Base-by-base conservation (phyloP, 2,329 filamentous ascomycete species). In the Xylariaceae sp. region DNA sequence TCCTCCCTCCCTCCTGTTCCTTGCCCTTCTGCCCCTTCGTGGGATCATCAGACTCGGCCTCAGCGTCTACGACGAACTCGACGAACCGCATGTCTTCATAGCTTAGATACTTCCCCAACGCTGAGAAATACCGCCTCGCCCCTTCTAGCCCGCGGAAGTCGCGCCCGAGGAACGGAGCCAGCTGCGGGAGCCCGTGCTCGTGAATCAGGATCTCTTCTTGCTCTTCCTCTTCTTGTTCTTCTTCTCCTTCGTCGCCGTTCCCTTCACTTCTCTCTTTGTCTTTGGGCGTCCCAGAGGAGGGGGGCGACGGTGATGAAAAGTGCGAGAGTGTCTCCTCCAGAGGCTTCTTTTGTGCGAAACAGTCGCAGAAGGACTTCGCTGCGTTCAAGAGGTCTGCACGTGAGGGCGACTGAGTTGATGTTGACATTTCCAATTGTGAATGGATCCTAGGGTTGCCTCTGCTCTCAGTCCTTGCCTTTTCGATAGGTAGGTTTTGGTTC, bases 131-230 rank as follows among this genome's bases (percentile, higher is more conserved):
- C 11, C 47, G 32, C 15, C 24, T 31, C 4, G 57, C 51, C 1
- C 60, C 61, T 0, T 54, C 52, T 5, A 34, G 36, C 3, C 60
- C 61, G 9, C 46, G 43, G 41, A 56, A 63, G 15, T 54, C 46
- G 1, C 59, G 56, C 2, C 60, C 62, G 0, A 65, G 47, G 32
- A 64, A 64, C 9, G 60, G 59, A 2, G 59, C 57, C 0, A 64
- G 54, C n/a, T 47, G 46, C 6, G 52, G 41, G 2, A 59, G 50
- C 2, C 62, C 61, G 47, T 65, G 61, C 36, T 65, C 62, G 45
- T 48, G 50, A 30, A 60, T 55, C 1, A 54, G 21, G 15, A 57
- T 50, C n/a, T n/a, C n/a, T n/a, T n/a, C n/a, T n/a, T n/a, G n/a
- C n/a, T n/a, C n/a, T n/a, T n/a, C n/a, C n/a, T n/a, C n/a, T n/a